phyloP scores from a whole-genome alignment of 192 early-diverging fungal genomes.

The Entophlyctis luteolus region DNA sequence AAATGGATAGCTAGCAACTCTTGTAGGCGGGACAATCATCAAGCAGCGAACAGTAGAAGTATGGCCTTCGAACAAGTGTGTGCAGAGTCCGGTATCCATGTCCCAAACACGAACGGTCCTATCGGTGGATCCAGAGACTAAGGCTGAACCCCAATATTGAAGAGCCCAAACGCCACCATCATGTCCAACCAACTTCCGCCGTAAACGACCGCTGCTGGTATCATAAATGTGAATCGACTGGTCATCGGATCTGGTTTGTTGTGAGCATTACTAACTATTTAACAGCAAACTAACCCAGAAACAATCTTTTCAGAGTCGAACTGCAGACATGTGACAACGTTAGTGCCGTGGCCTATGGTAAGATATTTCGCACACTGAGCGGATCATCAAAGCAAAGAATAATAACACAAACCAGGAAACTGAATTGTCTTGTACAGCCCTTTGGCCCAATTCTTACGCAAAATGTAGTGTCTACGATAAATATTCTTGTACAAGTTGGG shows the following conservation, averaged over 20 bases:
- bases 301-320: conserved; percentile 96
- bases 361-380: too few species aligned
- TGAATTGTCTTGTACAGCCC: conserved; percentile 70
- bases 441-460: conserved; percentile 80
- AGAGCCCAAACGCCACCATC: conserved; percentile 98
- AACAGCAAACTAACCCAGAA: conserved; percentile 61
- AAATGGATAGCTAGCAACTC: conserved; percentile 27
- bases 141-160: conserved; percentile 79
- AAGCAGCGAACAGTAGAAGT: conserved; percentile 92
- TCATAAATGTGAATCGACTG: conserved; percentile 92
- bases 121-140: conserved; percentile 94
- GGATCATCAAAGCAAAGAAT: too few species aligned
- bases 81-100: conserved; percentile 81
- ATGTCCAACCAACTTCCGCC: conserved; percentile 70
- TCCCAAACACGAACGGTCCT: conserved; percentile 96
- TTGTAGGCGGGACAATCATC: conserved; percentile 72
- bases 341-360: conserved; percentile 70
- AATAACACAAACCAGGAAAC: conserved; percentile 48
- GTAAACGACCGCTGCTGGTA: conserved; percentile 68
- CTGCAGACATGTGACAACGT: conserved; percentile 93
- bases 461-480: conserved; percentile 73
- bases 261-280: too few species aligned
- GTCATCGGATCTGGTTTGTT: conserved; percentile 63
- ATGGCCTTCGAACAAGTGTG: conserved; percentile 92
- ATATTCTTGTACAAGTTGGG: conserved; percentile 71